Evolutionary conservation across 768 basidiomycete genomes (phyloP), one percentile per base, ranked within the genome.

Genomic region (Suillus fuscotomentosus): DNA sequence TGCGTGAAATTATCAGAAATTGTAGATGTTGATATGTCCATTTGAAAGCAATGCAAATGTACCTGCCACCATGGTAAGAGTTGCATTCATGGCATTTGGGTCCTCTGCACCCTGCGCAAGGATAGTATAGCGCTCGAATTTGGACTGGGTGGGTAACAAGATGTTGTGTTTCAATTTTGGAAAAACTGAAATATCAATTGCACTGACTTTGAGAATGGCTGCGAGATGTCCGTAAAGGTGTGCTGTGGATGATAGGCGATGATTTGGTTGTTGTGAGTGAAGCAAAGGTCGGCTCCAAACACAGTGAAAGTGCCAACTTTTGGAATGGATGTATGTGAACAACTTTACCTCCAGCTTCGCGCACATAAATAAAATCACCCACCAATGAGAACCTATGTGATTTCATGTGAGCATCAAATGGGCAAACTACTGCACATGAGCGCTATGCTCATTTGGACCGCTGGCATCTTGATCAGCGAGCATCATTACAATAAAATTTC

Each of bases 51-150:
- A 27, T 27, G 27, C 9, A 36, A 36, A 36, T 36, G 36, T 60
- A 76, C 75, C 73, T 73, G 73, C 74, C 76, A 78, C 76, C 76
- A 76, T 15, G 24, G 27, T 34, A 14, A 77, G 66, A 4, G 73
- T 71, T 34, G 31, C 22, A 34, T 34, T 27, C 39, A 34, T 5
- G 55, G 60, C 31, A 41, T 56, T 56, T 9, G 27, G 5, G 39
- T 56, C 27, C 34, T 41, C 34, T 20, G 55, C 20, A 17, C 55
- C 55, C 39, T 56, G 55, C 3, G 55, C 31, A 34, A 56, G 39
- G 34, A 57, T n/a, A 8, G 31, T 31, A 57, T 57, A 57, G 15
- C 55, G 3, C 8, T 36, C 8, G 3, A 36, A 57, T 4, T 56
- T 27, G 11, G 54, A 56, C 54, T 56, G 54, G 24, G 27, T 38